Evolutionary conservation across 495 filamentous ascomycete species (phyloP).

Genomic region (Trichoderma erinaceum): DNA sequence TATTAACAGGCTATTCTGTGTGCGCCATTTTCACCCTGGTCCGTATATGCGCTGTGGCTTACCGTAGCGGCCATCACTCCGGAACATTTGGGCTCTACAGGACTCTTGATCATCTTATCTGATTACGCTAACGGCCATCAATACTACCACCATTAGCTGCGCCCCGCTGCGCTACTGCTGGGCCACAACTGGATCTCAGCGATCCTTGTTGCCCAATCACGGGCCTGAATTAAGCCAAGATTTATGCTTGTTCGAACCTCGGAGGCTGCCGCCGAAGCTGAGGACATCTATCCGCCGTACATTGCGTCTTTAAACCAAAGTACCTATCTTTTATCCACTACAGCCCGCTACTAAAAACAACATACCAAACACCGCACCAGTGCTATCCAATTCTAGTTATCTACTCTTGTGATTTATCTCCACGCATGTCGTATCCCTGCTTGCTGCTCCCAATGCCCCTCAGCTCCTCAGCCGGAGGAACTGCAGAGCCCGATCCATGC

Average conservation of each 20-base stretch:
- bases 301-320: too few species aligned
- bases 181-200: neutral
- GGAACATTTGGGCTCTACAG: neutral
- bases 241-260: neutral
- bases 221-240: neutral
- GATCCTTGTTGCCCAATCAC: neutral
- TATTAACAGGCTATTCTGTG: neutral
- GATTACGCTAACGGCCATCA: neutral
- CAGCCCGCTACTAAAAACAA: too few species aligned
- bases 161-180: neutral
- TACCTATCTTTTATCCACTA: too few species aligned
- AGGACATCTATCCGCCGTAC: too few species aligned
- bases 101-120: neutral
- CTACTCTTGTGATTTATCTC: neutral
- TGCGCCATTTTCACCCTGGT: neutral
- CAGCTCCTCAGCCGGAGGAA: conserved; percentile 8
- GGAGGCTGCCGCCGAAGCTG: too few species aligned
- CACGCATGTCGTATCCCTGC: neutral
- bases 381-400: too few species aligned
- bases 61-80: neutral
- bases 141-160: neutral
- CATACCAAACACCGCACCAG: too few species aligned
- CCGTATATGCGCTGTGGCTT: too few species aligned
- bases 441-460: neutral
- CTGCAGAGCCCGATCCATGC: conserved; percentile 3